phyloP scores from a whole-genome alignment of 1,139 yeast genomes.

The Debaryomyces robertsiae region DNA sequence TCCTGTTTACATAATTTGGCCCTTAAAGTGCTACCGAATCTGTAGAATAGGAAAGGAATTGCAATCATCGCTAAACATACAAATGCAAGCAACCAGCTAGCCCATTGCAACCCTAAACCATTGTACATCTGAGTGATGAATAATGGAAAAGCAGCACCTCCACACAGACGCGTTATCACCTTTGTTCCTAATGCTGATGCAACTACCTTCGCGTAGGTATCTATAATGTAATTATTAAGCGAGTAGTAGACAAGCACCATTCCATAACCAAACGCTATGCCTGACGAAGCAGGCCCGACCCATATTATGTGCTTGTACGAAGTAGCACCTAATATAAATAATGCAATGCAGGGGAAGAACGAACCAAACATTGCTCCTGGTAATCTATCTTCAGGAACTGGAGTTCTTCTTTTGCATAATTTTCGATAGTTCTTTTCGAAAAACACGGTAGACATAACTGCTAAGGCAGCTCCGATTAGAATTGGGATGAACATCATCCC shows the following conservation, averaged over 20 bases:
- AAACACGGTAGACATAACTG: slow-evolving; percentile 70
- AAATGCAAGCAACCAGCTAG: slow-evolving; percentile 80
- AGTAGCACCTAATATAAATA: slow-evolving; percentile 89
- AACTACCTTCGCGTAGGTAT: slow-evolving; percentile 84
- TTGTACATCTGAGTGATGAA: slow-evolving; percentile 84
- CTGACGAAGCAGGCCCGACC: slow-evolving; percentile 95
- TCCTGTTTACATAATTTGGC: slow-evolving; percentile 67
- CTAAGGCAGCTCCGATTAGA: slow-evolving; percentile 78
- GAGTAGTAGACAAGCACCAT: slow-evolving; percentile 90
- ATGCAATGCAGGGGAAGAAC: slow-evolving; percentile 84
- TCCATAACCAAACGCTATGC: slow-evolving; percentile 87
- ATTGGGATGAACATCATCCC: slow-evolving; percentile 90
- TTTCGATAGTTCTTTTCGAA: slow-evolving; percentile 63
- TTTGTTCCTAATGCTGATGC: slow-evolving; percentile 90
- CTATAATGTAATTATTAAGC: slow-evolving; percentile 84
- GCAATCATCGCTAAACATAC: slow-evolving; percentile 79
- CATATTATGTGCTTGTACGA: slow-evolving; percentile 77
- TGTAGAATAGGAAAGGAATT: slow-evolving; percentile 80
- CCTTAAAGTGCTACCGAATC: slow-evolving; percentile 66
- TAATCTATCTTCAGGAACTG: slow-evolving; percentile 86
- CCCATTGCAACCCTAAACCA: slow-evolving; percentile 77
- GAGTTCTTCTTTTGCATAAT: slow-evolving; percentile 56
- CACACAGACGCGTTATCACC: slow-evolving; percentile 83
- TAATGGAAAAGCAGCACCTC: slow-evolving; percentile 90
- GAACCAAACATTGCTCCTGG: slow-evolving; percentile 89